Conservation (phyloP, 148 eudicot species). For the Chenopodium suecicum region DNA sequence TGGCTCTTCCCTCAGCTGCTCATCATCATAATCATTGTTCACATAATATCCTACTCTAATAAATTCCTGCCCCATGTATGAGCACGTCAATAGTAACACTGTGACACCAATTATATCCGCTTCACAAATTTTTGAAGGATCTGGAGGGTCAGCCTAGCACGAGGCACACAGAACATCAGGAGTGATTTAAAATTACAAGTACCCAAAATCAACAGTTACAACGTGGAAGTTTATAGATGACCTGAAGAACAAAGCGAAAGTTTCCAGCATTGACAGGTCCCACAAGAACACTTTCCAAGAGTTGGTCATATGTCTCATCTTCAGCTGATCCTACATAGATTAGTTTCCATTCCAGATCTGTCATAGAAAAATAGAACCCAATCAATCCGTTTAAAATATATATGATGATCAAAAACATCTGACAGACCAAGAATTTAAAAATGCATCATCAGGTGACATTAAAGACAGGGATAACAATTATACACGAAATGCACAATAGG, state of each 20-base stretch:
- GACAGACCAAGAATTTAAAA: not conserved
- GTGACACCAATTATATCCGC: constrained; percentile 91
- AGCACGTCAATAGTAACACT: constrained; percentile 80
- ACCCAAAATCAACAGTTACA: not conserved
- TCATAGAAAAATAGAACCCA: not conserved
- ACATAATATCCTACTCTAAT: constrained; percentile 88
- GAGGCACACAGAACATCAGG: not conserved
- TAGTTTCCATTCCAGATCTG: constrained; percentile 97
- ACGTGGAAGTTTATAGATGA: constrained; percentile 19
- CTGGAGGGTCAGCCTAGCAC: constrained; percentile 86
- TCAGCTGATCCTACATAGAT: constrained; percentile 95
- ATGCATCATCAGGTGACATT: too few relatives aligned
- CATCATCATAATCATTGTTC: constrained; percentile 88
- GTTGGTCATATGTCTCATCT: constrained; percentile 93
- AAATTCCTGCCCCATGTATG: constrained; percentile 86
- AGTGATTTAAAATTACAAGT: not conserved
- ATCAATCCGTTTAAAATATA: not conserved
- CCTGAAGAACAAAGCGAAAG: constrained; percentile 92
- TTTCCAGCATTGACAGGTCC: constrained; percentile 94
- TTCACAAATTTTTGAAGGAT: constrained; percentile 84
- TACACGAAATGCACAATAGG: not conserved
- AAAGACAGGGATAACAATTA: too few relatives aligned
- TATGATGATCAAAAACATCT: not conserved
- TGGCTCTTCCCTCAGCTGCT: constrained; percentile 75
- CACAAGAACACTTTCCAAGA: constrained; percentile 90